phyloP scores from a whole-genome alignment of 2,329 filamentous ascomycete genomes.

The Lecanosticta acicola region DNA sequence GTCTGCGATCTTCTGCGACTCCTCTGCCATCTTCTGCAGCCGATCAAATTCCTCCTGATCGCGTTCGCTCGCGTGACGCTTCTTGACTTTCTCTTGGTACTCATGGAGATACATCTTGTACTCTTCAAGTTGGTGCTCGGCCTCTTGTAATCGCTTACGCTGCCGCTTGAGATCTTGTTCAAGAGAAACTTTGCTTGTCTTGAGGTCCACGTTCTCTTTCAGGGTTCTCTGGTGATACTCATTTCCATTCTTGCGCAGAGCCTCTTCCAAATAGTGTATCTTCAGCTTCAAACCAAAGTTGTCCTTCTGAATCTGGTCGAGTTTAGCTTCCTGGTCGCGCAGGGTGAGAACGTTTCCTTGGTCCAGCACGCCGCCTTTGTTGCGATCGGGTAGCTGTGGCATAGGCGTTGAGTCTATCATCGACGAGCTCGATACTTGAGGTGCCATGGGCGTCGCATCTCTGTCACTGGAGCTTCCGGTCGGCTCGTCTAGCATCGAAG shows the following conservation, averaged over 20 bases:
- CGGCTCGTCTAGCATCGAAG: slow-evolving; percentile 59
- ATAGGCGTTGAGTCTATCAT: slow-evolving; percentile 72
- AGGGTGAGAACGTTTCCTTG: slow-evolving; percentile 87
- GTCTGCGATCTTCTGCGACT: slow-evolving; percentile 36
- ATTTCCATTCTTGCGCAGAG: slow-evolving; percentile 76
- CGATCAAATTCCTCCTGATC: slow-evolving; percentile 57
- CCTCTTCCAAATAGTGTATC: slow-evolving; percentile 93
- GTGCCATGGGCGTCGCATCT: slow-evolving; percentile 68
- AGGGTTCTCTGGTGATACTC: slow-evolving; percentile 84
- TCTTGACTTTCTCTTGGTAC: slow-evolving; percentile 74
- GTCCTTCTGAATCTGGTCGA: slow-evolving; percentile 95
- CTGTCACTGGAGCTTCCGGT: slow-evolving; percentile 57
- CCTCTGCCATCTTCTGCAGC: slow-evolving; percentile 41
- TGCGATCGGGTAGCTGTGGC: slow-evolving; percentile 57
- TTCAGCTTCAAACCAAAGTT: slow-evolving; percentile 96
- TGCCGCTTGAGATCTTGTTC: slow-evolving; percentile 79
- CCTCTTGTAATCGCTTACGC: slow-evolving; percentile 74
- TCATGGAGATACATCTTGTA: slow-evolving; percentile 78
- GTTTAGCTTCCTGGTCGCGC: slow-evolving; percentile 86
- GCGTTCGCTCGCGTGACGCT: slow-evolving; percentile 63
- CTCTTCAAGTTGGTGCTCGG: slow-evolving; percentile 78
- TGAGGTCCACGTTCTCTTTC: slow-evolving; percentile 92
- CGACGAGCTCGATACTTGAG: slow-evolving; percentile 67
- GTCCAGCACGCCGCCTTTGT: slow-evolving; percentile 62
- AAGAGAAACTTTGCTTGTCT: slow-evolving; percentile 86